Evolutionary conservation across 176 grass and related monocot genomes (phyloP), one percentile per base, ranked within the genome.

Genomic region (Triticum turgidum): DNA sequence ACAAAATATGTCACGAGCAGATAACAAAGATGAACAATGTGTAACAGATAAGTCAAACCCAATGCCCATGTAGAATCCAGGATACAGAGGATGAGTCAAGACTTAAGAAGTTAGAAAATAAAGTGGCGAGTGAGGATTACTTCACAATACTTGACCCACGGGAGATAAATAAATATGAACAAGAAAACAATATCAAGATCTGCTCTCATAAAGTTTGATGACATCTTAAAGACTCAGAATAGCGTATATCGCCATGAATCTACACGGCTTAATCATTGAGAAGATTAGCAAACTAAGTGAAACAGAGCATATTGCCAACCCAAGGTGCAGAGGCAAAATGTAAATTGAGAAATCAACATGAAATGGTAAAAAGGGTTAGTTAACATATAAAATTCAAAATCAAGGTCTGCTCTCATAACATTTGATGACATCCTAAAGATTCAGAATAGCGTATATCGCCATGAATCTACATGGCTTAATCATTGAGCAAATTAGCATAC

Each of bases 381-480:
- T 70, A 70, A 73, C 18, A 41, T 12, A 49, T 78, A 32, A 51
- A 17, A 66, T 32, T 67, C 0, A 37, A 81, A 5, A 69, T 41
- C 45, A 81, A n/a, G 9, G 27, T 7, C 2, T 80, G 76, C 76
- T 91, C 85, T 81, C 74, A 86, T 77, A 83, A 47, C n/a, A 7
- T 25, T 80, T 59, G 42, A 61, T 62, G 24, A 10, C 89, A 90
- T 83, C 82, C 69, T 82, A 73, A 52, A 82, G 65, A 33, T 3
- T 89, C 90, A 86, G 82, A 86, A 92, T 86, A 89, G 90, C 73
- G 33, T 92, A 86, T 89, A 86, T 65, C 64, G 9, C 86, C 90
- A 88, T 72, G 65, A 44, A 49, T 61, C 54, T 58, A 47, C 87
- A 86, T 88, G 83, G 73, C 39, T 66, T 27, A 75, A 89, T 89